phyloP scores from a whole-genome alignment of 345 rosid species.

The Gossypium ekmanianum region DNA sequence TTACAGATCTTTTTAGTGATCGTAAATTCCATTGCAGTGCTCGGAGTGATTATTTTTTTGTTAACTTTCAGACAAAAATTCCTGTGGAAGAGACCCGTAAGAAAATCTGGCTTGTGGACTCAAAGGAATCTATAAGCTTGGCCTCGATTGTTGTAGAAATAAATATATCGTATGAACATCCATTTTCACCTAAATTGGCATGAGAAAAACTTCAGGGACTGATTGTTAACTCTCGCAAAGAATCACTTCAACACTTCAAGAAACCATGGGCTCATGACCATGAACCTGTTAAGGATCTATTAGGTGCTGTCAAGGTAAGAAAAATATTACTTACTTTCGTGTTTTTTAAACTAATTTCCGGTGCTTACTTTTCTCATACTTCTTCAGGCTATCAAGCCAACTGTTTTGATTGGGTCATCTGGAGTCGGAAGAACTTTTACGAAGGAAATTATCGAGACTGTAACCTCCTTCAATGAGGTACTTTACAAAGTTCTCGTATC shows the following conservation, averaged over 20 bases:
- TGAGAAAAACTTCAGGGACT: conserved; percentile 52
- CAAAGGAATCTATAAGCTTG: conserved; percentile 53
- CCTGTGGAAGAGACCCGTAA: conserved; percentile 82
- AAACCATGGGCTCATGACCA: conserved; percentile 98
- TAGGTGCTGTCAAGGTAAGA: conserved; percentile 74
- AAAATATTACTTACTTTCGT: background rate
- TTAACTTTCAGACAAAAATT: conserved; percentile 46
- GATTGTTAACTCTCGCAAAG: conserved; percentile 75
- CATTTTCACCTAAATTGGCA: background rate
- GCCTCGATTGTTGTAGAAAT: background rate
- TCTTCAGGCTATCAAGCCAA: conserved; percentile 77
- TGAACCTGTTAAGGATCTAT: conserved; percentile 64
- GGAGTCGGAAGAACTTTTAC: conserved; percentile 88
- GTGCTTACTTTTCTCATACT: background rate
- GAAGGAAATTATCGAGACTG: conserved; percentile 80
- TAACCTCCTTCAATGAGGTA: conserved; percentile 82
- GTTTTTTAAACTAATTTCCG: background rate
- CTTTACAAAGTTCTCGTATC: background rate
- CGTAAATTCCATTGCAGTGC: background rate
- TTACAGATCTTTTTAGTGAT: background rate
- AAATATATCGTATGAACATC: background rate
- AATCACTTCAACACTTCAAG: conserved; percentile 89
- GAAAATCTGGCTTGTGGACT: conserved; percentile 95
- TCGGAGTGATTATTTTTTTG: background rate
- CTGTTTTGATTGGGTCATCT: conserved; percentile 81